These are phyloP conservation scores for Leishmania aethiopica DNA, from an alignment of 208 protist species.

Conservation along the genomic window DNA sequence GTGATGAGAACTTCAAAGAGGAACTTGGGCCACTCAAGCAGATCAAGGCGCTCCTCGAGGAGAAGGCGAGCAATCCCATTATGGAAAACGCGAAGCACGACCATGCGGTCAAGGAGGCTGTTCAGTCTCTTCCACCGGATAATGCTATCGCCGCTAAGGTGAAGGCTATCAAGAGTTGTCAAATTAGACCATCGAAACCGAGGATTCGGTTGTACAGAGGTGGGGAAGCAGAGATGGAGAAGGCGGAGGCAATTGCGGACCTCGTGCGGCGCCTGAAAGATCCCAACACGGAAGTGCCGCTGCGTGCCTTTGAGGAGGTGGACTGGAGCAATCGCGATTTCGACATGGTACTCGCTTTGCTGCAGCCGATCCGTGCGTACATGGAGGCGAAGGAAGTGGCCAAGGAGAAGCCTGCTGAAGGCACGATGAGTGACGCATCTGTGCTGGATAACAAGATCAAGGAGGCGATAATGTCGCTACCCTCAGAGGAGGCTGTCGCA, in stretches of 20 bases:
- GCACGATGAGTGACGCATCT: background rate
- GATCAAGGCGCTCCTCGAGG: conserved; percentile 43
- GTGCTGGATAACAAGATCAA: conserved; percentile 39
- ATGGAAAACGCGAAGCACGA: conserved; percentile 15
- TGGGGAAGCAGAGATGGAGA: conserved; percentile 20
- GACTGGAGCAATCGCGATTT: conserved; percentile 60
- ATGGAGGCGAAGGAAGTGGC: conserved; percentile 60
- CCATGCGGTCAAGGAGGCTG: conserved; percentile 36
- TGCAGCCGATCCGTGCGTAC: conserved; percentile 50
- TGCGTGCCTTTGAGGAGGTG: conserved; percentile 45
- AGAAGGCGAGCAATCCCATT: conserved; percentile 43
- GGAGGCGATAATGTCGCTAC: conserved; percentile 42
- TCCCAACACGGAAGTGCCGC: conserved; percentile 31
- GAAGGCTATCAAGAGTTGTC: conserved; percentile 31
- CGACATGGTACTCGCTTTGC: conserved; percentile 35
- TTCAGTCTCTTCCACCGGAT: conserved; percentile 41
- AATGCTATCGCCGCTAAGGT: conserved; percentile 41
- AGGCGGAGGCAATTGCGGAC: conserved; percentile 39
- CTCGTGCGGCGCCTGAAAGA: conserved; percentile 39
- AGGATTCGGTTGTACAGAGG: conserved; percentile 4
- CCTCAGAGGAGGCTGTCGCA: conserved; percentile 35
- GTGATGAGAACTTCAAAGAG: conserved; percentile 53
- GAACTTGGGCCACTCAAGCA: conserved; percentile 41
- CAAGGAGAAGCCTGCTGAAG: conserved; percentile 13
- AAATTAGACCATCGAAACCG: conserved; percentile 17